Percentiles rank a stretch among this genome's conserved stretches.
These are phyloP conservation scores for Chaetomium strumarium DNA, from an alignment of 2,329 filamentous ascomycete species.

Conservation along the genomic window DNA sequence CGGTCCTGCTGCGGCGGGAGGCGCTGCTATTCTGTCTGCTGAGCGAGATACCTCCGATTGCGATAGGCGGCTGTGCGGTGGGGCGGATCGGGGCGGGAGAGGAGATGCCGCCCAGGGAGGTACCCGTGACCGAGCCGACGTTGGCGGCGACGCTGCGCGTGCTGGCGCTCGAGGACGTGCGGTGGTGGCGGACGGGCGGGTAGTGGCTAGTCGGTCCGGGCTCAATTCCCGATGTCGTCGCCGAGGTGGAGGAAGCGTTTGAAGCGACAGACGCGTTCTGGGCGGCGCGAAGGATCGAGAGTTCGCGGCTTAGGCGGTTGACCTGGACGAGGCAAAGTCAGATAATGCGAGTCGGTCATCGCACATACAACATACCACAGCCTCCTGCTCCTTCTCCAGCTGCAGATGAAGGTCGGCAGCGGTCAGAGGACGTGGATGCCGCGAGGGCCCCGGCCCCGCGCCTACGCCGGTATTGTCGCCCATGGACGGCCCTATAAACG, in stretches of 20 bases:
- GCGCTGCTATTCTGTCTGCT: constrained; percentile 51
- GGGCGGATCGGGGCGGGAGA: constrained; percentile 41
- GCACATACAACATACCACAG: constrained; percentile 57
- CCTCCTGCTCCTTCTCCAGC: constrained; percentile 92
- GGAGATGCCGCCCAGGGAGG: constrained; percentile 40
- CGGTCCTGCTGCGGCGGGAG: constrained; percentile 47
- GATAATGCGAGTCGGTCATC: neutral
- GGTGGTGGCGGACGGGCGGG: constrained; percentile 47
- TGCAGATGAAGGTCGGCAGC: constrained; percentile 83
- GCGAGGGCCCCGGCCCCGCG: constrained; percentile 63
- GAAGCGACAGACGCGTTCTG: constrained; percentile 62
- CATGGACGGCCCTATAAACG: constrained; percentile 18
- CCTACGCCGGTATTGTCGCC: constrained; percentile 42
- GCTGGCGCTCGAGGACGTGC: constrained; percentile 53
- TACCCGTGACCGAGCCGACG: constrained; percentile 35
- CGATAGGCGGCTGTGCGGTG: constrained; percentile 17
- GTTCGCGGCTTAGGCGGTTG: constrained; percentile 85
- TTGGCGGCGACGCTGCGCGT: constrained; percentile 45
- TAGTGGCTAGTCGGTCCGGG: constrained; percentile 51
- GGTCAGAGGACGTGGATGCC: constrained; percentile 82
- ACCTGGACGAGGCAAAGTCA: constrained; percentile 50
- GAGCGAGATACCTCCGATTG: constrained; percentile 32
- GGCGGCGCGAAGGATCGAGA: constrained; percentile 70
- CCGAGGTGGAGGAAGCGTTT: constrained; percentile 57
- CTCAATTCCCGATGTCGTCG: constrained; percentile 47